Evolutionary conservation across 345 rosid species (phyloP), one percentile per base, ranked within the genome.

Genomic region (Eutrema heterophyllum): DNA sequence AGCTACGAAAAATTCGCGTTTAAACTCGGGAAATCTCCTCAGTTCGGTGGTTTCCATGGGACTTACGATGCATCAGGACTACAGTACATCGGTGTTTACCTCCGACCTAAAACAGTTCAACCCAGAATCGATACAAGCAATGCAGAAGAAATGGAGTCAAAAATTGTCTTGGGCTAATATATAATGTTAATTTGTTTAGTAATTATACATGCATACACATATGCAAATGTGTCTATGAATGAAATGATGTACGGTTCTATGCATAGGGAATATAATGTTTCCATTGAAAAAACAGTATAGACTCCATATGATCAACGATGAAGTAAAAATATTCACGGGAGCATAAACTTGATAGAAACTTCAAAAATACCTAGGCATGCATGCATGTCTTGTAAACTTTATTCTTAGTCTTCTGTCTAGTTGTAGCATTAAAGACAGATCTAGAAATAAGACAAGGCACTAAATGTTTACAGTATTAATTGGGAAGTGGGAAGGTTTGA

Each of bases 71-170:
- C 67, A 8, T 70, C 54, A 0, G 80, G 76, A 46, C 61, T 70
- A 44, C 76, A 77, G 6, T 56, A 21, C 48, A 77, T 77, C 2
- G 76, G 80, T 64, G 72, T 71, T 70, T 71, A 77, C 26, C 80
- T 70, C 26, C 27, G 9, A 10, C 76, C 80, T 57, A 77, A 70
- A 30, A 70, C 72, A 36, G 65, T 45, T 67, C 43, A 4, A 39
- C 78, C 78, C 29, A 49, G 58, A 40, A 39, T 7, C 10, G 46
- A 58, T 57, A 12, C 21, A 1, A 27, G 32, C 60, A 29, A 66
- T 35, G 36, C 61, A 49, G 61, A 74, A 32, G 68, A 50, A 21
- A 14, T 12, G 18, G 78, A 67, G 45, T 74, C 78, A 38, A 76
- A 76, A 14, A 69, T 76, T 62, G 65, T 39, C 11, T 40, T 67